phyloP scores from a whole-genome alignment of 2,329 filamentous ascomycete species.

The Eurotiales sp. region DNA sequence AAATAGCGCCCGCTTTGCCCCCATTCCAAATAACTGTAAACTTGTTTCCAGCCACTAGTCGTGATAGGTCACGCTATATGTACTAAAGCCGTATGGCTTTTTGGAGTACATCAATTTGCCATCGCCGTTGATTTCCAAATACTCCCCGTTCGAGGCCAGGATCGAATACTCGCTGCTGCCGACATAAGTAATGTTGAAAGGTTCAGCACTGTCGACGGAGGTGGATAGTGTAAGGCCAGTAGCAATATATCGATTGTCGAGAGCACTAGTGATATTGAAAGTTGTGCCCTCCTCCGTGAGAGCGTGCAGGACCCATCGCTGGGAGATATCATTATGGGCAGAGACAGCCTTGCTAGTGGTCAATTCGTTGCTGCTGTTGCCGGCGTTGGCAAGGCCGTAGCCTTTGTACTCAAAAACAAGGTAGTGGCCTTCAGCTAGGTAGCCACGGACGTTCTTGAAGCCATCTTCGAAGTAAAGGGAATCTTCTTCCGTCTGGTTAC shows the following conservation, averaged over 20 bases:
- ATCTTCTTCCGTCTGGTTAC: conserved; percentile 20
- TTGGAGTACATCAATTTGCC: neutral
- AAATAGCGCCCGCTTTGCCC: too few species aligned
- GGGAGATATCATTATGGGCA: neutral
- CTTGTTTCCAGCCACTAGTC: neutral
- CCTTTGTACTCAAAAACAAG: conserved; percentile 49
- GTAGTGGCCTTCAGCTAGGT: conserved; percentile 54
- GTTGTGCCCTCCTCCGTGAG: neutral
- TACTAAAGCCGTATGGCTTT: conserved; percentile 1
- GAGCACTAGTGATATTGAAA: conserved; percentile 4
- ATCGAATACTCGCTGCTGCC: conserved; percentile 9
- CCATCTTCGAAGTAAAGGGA: conserved; percentile 47
- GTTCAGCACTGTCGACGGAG: neutral
- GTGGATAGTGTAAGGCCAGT: neutral
- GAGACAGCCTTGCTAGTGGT: neutral
- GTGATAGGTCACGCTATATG: conserved; percentile 10
- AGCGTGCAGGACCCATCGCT: conserved; percentile 7
- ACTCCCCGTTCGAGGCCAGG: conserved; percentile 1
- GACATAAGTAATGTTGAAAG: conserved; percentile 7
- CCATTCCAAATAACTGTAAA: too few species aligned
- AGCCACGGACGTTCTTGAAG: conserved; percentile 51
- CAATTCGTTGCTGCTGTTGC: neutral
- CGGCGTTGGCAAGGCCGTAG: conserved; percentile 37
- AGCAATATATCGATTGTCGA: conserved; percentile 1
- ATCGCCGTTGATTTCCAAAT: neutral